These are phyloP conservation scores for Hyaloperonospora arabidopsidis DNA, from an alignment of 352 stramenopile species.

Conservation along the genomic window DNA sequence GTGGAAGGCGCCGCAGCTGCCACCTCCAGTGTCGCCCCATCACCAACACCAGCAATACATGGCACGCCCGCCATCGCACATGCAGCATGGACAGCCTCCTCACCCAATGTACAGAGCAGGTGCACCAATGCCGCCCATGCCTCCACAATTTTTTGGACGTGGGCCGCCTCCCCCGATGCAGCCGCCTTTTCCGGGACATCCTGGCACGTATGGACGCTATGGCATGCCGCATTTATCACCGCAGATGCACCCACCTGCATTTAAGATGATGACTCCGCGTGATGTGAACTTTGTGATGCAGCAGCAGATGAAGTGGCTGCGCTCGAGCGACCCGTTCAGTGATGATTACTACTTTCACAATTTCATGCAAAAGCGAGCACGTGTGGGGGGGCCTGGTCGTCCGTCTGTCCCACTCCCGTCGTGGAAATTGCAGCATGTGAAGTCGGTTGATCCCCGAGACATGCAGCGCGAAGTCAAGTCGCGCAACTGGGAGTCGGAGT, in stretches of 20 bases:
- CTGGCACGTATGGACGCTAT: slow-evolving; percentile 17
- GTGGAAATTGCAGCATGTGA: slow-evolving; percentile 81
- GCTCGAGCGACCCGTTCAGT: slow-evolving; percentile 80
- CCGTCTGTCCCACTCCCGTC: slow-evolving; percentile 53
- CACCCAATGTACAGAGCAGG: slow-evolving; percentile 34
- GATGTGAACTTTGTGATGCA: slow-evolving; percentile 83
- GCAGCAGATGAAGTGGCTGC: slow-evolving; percentile 81
- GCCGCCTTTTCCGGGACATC: slow-evolving; percentile 20
- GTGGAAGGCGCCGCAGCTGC: slow-evolving; percentile 27
- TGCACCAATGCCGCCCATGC: slow-evolving; percentile 19
- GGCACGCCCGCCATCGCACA: slow-evolving; percentile 21
- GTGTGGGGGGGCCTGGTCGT: slow-evolving; percentile 24
- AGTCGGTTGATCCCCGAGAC: slow-evolving; percentile 57
- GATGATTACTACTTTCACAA: slow-evolving; percentile 88
- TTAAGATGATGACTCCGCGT: slow-evolving; percentile 82
- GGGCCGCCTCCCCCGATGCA: slow-evolving; percentile 22
- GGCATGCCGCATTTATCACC: slow-evolving; percentile 21
- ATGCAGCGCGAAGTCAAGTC: slow-evolving; percentile 57
- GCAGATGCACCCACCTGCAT: slow-evolving; percentile 39
- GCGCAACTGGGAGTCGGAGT: slow-evolving; percentile 65
- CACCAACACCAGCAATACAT: slow-evolving; percentile 26
- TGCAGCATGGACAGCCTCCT: slow-evolving; percentile 32
- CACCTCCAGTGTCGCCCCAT: slow-evolving; percentile 5
- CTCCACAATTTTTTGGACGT: slow-evolving; percentile 21
- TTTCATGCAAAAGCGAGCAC: slow-evolving; percentile 67